Base-by-base conservation (phyloP, 78 protist genomes). In the Creolimax fragrantissima region DNA sequence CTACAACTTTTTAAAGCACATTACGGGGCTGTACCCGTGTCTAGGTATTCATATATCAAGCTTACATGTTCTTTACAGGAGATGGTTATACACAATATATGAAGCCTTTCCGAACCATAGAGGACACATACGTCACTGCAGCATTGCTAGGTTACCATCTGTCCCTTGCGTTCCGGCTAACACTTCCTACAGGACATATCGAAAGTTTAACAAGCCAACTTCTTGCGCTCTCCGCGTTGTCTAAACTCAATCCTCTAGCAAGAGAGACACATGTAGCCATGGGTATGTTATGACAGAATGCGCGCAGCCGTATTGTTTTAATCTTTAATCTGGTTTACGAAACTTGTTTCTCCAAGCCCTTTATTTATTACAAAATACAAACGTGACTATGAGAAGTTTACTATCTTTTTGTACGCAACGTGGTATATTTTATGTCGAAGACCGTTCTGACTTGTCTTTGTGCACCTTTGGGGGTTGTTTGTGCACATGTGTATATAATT, bases 31-130 rank as follows among this genome's bases (percentile, higher is more conserved):
- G 74, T 47, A 11, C 11, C 37, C 11, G 74, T 47, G 74, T 47
- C 37, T 47, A 11, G 7, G 74, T 58, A 24, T 58, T 17, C 24
- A 24, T 58, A 24, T 58, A 58, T 58, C 74, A 17, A 1, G 24
- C 74, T 58, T 58, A 24, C 24, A 58, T 58, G 24, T 58, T 32
- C 24, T 58, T 58, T 24, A 58, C 86, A 83, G 86, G 86, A 41
- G 86, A 83, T 24, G 86, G 86, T 5, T 83, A 83, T 2, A 41
- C 35, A 6, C 5, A 41, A 24, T 83, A 83, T 41, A 24, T 83
- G 42, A 83, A 83, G 35, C 86, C 86, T 11, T 83, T 83, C 35
- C 86, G 86, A 83, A 83, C 86, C 86, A 6, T 83, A 24, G 86
- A 83, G 86, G 86, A 83, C 86, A 83, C 35, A 24, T 24, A 83